Evolutionary conservation across 2,329 filamentous ascomycete species (phyloP).

Genomic region (Fusarium tuaranense): DNA sequence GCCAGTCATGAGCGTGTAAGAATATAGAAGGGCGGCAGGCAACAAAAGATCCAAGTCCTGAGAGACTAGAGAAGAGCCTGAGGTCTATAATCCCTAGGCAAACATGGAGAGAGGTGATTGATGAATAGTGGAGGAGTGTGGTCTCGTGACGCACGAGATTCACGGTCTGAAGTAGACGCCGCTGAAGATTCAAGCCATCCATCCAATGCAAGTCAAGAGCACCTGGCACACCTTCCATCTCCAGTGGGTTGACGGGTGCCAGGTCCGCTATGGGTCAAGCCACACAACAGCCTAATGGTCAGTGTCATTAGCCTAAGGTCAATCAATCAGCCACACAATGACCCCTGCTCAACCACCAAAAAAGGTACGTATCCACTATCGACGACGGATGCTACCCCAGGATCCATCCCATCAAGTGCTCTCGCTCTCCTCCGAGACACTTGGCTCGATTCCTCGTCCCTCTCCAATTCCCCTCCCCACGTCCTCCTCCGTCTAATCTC

Average conservation of each 20-base stretch:
- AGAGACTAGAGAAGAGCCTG: background rate
- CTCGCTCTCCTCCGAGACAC: conserved; percentile 10
- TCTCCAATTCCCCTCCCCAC: conserved; percentile 14
- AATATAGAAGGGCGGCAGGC: conserved; percentile 1
- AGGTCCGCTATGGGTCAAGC: conserved; percentile 7
- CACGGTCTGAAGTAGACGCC: conserved; percentile 20
- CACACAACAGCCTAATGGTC: conserved; percentile 16
- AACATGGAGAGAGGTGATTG: background rate
- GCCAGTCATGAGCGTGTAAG: conserved; percentile 10
- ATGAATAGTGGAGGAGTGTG: conserved; percentile 13
- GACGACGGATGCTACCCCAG: conserved; percentile 12
- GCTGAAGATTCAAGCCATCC: conserved; percentile 19
- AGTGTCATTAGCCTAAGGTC: conserved; percentile 31
- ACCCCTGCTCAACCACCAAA: conserved; percentile 25
- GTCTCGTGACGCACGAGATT: conserved; percentile 16
- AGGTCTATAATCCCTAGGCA: background rate
- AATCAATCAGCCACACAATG: conserved; percentile 28
- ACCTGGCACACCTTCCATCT: background rate
- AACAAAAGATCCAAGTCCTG: conserved; percentile 1
- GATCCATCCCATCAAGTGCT: conserved; percentile 19
- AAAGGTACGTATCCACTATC: conserved; percentile 12
- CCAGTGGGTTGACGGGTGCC: conserved; percentile 22
- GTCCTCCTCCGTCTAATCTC: background rate
- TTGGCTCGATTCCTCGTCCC: conserved; percentile 17
- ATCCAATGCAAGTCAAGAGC: background rate